Percentiles rank a stretch among this genome's conserved stretches.
phyloP scores from a whole-genome alignment of 345 rosid genomes.

The Ailanthus altissimus region DNA sequence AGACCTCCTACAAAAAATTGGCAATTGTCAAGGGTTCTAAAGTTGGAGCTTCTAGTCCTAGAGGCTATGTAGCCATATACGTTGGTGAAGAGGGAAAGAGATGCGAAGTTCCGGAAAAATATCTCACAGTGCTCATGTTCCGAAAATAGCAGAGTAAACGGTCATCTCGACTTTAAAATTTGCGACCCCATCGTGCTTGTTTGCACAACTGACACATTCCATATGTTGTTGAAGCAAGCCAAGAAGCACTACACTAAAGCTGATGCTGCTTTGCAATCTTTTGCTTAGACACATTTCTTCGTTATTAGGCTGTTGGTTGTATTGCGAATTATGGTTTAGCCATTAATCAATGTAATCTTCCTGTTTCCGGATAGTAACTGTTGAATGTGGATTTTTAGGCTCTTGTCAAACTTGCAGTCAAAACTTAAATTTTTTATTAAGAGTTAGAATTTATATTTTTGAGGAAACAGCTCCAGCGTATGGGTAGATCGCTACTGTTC shows the following conservation, averaged over 20 bases:
- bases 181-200: background rate
- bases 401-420: too few species aligned
- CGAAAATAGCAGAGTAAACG: background rate
- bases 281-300: too few species aligned
- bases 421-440: too few species aligned
- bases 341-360: too few species aligned
- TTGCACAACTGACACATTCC: background rate
- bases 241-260: background rate
- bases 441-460: too few species aligned
- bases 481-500: too few species aligned
- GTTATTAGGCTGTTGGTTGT: too few species aligned
- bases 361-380: too few species aligned
- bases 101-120: slow-evolving; percentile 2
- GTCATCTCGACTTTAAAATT: background rate
- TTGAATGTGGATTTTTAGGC: too few species aligned
- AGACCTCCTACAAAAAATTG: background rate
- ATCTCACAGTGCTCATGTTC: background rate
- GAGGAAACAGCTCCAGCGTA: too few species aligned
- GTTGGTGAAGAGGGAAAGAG: slow-evolving; percentile 14
- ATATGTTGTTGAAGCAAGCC: background rate
- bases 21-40: background rate
- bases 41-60: background rate
- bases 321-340: too few species aligned
- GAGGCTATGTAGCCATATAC: background rate
- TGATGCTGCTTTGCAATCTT: too few species aligned